A percentile compares a stretch with the other conserved stretches of the same genome.
Evolutionary conservation across 768 basidiomycete species (phyloP).

Genomic region (Strobilomyces dryophilus): DNA sequence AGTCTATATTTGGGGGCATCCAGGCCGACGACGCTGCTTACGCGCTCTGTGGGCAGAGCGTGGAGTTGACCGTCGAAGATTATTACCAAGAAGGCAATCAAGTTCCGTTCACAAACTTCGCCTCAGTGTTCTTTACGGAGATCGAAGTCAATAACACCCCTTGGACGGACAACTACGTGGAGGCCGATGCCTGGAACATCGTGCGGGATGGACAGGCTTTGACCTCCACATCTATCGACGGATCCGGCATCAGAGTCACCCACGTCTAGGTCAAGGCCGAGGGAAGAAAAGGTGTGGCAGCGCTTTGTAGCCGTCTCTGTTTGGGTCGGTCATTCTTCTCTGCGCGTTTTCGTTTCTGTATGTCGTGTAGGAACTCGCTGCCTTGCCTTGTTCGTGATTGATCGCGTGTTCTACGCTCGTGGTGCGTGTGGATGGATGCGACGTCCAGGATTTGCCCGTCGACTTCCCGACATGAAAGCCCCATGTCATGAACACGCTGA

Average conservation of each 20-base stretch:
- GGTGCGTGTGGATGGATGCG: too few relatives aligned
- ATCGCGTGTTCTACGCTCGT: too few relatives aligned
- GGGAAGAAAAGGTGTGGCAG: background rate
- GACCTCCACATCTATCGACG: background rate
- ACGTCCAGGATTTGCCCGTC: too few relatives aligned
- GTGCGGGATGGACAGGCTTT: background rate
- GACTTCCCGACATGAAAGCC: too few relatives aligned
- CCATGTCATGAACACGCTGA: slow-evolving; percentile 25
- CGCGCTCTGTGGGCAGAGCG: slow-evolving; percentile 4
- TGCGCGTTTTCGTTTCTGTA: background rate
- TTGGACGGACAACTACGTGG: background rate
- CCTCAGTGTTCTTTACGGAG: background rate
- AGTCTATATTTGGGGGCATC: too few relatives aligned
- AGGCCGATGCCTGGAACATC: background rate
- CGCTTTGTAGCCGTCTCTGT: background rate
- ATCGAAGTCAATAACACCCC: background rate
- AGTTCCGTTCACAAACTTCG: slow-evolving; percentile 3
- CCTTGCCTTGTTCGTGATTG: too few relatives aligned
- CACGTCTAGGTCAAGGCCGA: background rate
- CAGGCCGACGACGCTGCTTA: too few relatives aligned
- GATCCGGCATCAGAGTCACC: background rate
- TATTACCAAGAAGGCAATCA: background rate
- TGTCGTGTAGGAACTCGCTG: too few relatives aligned
- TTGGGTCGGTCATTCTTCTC: background rate
- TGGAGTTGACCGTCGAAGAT: slow-evolving; percentile 13